These are phyloP conservation scores for Eruca vesicaria DNA, from an alignment of 441 rosid genomes.

Conservation along the genomic window DNA sequence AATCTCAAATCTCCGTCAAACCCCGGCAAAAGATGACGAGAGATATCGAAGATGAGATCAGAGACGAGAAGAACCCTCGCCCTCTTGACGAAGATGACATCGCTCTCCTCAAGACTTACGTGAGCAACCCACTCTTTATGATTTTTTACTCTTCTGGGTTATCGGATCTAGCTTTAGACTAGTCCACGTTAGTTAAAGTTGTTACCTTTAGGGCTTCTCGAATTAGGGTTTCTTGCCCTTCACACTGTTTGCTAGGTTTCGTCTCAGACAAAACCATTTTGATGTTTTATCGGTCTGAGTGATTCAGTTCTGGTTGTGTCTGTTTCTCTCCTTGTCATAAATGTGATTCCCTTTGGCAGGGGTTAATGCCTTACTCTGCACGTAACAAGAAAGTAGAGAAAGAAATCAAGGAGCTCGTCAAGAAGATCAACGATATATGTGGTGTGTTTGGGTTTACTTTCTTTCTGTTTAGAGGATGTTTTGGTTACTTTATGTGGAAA, in stretches of 20 bases:
- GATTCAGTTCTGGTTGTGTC: not conserved
- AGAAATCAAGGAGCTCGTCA: slow-evolving; percentile 86
- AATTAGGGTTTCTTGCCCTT: not conserved
- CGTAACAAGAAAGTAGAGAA: slow-evolving; percentile 85
- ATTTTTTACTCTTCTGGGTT: not conserved
- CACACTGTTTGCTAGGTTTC: not conserved
- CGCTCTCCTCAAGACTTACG: slow-evolving; percentile 93
- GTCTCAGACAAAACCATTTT: not conserved
- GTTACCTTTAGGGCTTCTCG: not conserved
- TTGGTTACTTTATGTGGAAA: not conserved
- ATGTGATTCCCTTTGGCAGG: slow-evolving; percentile 38
- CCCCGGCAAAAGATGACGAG: slow-evolving; percentile 16
- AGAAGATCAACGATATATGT: slow-evolving; percentile 82
- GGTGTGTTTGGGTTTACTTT: slow-evolving; percentile 40
- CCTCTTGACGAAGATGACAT: slow-evolving; percentile 97
- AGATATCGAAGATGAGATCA: slow-evolving; percentile 53
- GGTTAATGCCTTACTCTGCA: slow-evolving; percentile 84
- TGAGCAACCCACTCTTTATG: slow-evolving; percentile 25
- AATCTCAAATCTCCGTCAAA: not conserved
- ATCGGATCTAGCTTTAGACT: not conserved
- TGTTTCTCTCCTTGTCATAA: not conserved
- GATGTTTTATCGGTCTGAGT: not conserved
- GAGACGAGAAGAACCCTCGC: slow-evolving; percentile 89
- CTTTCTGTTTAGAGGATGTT: too few species aligned
- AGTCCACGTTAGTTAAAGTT: not conserved